These are phyloP conservation scores for Pleurotus salmoneostramineus DNA, from an alignment of 768 basidiomycete genomes.

Conservation along the genomic window DNA sequence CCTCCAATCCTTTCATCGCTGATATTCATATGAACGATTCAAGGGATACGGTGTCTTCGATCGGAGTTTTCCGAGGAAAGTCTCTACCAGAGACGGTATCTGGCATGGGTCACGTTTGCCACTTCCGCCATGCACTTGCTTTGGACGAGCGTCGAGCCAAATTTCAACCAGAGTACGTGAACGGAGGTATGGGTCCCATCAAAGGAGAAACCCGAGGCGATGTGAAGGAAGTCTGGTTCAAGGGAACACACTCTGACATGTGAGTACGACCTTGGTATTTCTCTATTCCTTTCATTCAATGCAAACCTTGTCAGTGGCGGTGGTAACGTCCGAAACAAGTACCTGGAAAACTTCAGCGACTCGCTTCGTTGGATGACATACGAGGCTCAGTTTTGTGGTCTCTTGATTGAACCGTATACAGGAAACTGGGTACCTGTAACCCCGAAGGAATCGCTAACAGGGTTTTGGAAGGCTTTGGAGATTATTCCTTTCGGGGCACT, in stretches of 20 bases:
- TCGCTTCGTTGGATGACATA: slow-evolving; percentile 16
- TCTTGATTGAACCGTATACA: slow-evolving; percentile 6
- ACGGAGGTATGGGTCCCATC: slow-evolving; percentile 8
- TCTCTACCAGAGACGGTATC: slow-evolving; percentile 10
- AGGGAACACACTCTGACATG: slow-evolving; percentile 10
- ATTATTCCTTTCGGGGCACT: background rate
- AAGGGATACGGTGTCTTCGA: slow-evolving; percentile 13
- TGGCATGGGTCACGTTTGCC: slow-evolving; percentile 23
- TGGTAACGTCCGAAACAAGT: slow-evolving; percentile 13
- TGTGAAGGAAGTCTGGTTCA: background rate
- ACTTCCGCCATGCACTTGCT: slow-evolving; percentile 26
- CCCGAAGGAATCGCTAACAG: slow-evolving; percentile 12
- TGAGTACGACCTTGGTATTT: slow-evolving; percentile 9
- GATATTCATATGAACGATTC: slow-evolving; percentile 19
- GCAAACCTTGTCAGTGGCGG: slow-evolving; percentile 11
- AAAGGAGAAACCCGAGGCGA: background rate
- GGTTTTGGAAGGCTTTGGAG: slow-evolving; percentile 15
- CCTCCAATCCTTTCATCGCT: background rate
- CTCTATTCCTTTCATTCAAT: no score
- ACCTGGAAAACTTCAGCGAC: slow-evolving; percentile 14
- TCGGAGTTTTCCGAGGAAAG: slow-evolving; percentile 18
- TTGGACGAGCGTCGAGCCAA: slow-evolving; percentile 19
- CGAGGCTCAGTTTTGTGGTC: slow-evolving; percentile 15
- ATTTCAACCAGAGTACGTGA: slow-evolving; percentile 25
- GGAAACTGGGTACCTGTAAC: slow-evolving; percentile 5